Evolutionary conservation across 495 filamentous ascomycete genomes (phyloP).

Genomic region (Lasiosphaeria miniovina): DNA sequence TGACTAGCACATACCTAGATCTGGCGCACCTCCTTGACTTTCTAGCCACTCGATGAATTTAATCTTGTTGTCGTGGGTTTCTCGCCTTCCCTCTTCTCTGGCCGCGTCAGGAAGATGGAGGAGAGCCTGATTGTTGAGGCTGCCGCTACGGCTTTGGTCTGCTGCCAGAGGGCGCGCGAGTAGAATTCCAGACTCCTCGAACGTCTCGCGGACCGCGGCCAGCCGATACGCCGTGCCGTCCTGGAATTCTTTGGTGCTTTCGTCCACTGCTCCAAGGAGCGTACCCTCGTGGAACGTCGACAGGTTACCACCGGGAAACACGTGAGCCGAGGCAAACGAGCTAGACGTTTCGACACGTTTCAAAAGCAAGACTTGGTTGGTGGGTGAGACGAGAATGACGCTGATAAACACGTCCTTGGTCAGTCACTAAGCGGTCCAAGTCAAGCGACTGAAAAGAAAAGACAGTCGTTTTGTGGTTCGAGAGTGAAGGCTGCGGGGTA

Average conservation of each 20-base stretch:
- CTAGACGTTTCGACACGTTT: constrained; percentile 77
- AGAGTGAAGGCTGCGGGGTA: no score
- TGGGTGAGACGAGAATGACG: constrained; percentile 79
- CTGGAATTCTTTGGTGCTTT: constrained; percentile 52
- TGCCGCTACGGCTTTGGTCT: constrained; percentile 34
- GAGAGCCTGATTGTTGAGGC: constrained; percentile 22
- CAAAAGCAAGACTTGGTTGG: constrained; percentile 82
- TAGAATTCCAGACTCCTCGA: constrained; percentile 91
- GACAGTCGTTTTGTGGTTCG: no score
- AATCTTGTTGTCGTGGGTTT: constrained; percentile 58
- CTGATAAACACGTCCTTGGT: constrained; percentile 38
- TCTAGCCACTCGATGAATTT: constrained; percentile 67
- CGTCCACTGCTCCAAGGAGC: constrained; percentile 40
- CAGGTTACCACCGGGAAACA: constrained; percentile 93
- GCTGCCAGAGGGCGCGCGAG: constrained; percentile 52
- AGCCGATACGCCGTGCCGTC: constrained; percentile 69
- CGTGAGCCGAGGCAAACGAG: constrained; percentile 87
- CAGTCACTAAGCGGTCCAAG: neutral
- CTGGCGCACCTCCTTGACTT: constrained; percentile 57
- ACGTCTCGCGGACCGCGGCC: constrained; percentile 84
- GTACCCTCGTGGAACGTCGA: constrained; percentile 66
- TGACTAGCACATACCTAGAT: constrained; percentile 52
- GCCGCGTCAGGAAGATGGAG: constrained; percentile 57
- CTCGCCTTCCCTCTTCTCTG: constrained; percentile 62
- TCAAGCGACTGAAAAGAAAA: neutral